These are phyloP conservation scores for Moringa oleifera DNA, from an alignment of 345 rosid species.

Conservation along the genomic window DNA sequence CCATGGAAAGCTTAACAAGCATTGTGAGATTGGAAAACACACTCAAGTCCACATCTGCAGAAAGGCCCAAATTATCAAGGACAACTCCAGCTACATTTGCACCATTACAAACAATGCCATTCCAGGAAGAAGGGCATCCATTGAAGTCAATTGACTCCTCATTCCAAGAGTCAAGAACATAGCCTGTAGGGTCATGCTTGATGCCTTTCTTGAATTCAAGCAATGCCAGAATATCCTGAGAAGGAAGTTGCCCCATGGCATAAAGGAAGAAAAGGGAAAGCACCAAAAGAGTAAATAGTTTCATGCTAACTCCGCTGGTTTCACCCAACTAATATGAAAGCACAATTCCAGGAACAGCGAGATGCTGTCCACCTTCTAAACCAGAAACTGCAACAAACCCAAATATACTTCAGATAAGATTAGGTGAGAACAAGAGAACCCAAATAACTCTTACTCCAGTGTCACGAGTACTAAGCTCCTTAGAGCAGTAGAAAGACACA, in stretches of 20 bases:
- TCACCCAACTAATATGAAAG: constrained; percentile 13
- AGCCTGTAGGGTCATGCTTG: constrained; percentile 96
- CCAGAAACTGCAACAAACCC: constrained; percentile 15
- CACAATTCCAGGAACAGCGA: constrained; percentile 14
- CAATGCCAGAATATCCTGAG: constrained; percentile 90
- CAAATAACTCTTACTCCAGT: constrained; percentile 7
- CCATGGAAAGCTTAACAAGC: constrained; percentile 87
- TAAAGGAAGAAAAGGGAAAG: constrained; percentile 40
- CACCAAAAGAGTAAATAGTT: constrained; percentile 39
- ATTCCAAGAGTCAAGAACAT: constrained; percentile 87
- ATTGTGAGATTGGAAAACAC: constrained; percentile 73
- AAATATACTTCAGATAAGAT: constrained; percentile 18
- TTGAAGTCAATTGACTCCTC: constrained; percentile 92
- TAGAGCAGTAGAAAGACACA: constrained; percentile 11
- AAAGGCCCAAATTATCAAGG: constrained; percentile 68
- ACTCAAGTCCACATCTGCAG: constrained; percentile 79
- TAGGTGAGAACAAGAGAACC: constrained; percentile 11
- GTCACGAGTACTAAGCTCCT: neutral
- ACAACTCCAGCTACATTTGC: constrained; percentile 88
- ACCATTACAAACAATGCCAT: constrained; percentile 87
- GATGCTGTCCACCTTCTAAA: constrained; percentile 12
- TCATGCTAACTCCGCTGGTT: constrained; percentile 32
- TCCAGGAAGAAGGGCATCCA: constrained; percentile 98
- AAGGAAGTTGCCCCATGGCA: constrained; percentile 87
- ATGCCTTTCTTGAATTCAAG: constrained; percentile 94